Base-by-base conservation (phyloP, 352 stramenopile genomes). In the Aphanomyces stellatus region DNA sequence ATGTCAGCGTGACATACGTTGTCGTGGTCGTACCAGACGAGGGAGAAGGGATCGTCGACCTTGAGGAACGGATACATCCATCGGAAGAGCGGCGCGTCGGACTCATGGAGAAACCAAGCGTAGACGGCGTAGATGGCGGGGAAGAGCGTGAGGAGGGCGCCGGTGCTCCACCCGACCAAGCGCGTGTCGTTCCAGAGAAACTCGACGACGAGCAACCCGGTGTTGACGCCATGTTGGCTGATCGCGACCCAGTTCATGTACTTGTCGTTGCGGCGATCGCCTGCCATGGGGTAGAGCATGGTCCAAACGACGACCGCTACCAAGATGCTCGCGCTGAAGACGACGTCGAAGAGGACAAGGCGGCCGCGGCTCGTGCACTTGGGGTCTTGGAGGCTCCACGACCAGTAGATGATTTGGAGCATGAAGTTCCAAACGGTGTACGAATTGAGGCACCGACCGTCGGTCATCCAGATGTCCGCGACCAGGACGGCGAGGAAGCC, bases 381-480 rank as follows among this genome's bases (percentile, higher is more conserved):
- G 10, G 28, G 25, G n/a, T 66, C 60, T 42, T 48, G 35, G 19
- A 66, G 31, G 15, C 46, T 51, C 62, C 62, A 69, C 42, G 41
- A 35, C 62, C 51, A 61, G 40, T 61, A 69, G 10, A 53, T 24
- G 10, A 46, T 69, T 61, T 93, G 82, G 1, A 78, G 69, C 15
- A 86, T 76, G 43, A 93, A 91, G 64, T 90, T 91, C 85, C 85
- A 93, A 17, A 80, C 88, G 41, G 85, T 90, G 72, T 91, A 93
- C 63, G 90, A 90, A 53, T 71, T 70, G 53, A 93, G 62, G 53
- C 85, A 90, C 30, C 67, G 69, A 30, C 68, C 69, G 15, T 56
- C 33, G 17, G 85, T 81, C 42, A 80, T 77, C 42, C 76, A 79
- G 4, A 90, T 40, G 64, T 93, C 79, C 70, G 77, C 82, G 22